Percentiles rank a stretch among this genome's conserved stretches.
Evolutionary conservation across 1,284 basidiomycete species (phyloP).

Genomic region (Boletus holoroseus): DNA sequence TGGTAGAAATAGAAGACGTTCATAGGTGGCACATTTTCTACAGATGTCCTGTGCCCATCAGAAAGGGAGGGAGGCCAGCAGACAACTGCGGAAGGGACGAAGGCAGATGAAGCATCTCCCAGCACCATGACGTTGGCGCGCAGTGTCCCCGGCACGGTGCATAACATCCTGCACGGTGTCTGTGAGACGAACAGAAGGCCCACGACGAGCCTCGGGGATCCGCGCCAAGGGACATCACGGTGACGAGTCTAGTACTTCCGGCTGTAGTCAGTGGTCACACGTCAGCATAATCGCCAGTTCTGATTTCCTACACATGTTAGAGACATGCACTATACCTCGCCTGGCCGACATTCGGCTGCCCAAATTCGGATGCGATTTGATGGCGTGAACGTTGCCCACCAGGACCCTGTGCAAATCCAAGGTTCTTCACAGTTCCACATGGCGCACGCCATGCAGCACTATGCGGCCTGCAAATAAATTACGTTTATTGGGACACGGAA

Average conservation of each 20-base stretch:
- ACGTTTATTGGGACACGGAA: constrained; percentile 29
- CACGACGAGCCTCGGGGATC: constrained; percentile 8
- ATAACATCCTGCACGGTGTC: constrained; percentile 1
- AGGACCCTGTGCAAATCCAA: constrained; percentile 18
- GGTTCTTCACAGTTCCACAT: constrained; percentile 25
- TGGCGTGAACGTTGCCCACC: constrained; percentile 19
- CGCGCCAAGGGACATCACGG: constrained; percentile 11
- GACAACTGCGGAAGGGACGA: constrained; percentile 9
- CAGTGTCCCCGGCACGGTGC: constrained; percentile 8
- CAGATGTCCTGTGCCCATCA: constrained; percentile 15
- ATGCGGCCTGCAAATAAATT: constrained; percentile 30
- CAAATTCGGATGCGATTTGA: constrained; percentile 27
- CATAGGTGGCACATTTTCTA: constrained; percentile 14
- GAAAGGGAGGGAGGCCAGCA: constrained; percentile 10
- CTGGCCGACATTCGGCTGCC: constrained; percentile 16
- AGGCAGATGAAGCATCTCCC: constrained; percentile 3
- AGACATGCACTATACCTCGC: constrained; percentile 18
- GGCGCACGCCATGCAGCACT: constrained; percentile 25
- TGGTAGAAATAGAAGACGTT: constrained; percentile 21
- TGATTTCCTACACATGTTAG: constrained; percentile 20
- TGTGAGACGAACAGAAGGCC: constrained; percentile 9
- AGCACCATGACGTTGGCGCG: constrained; percentile 3
- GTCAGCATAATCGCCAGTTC: constrained; percentile 19
- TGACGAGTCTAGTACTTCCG: constrained; percentile 7
- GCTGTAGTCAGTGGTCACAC: constrained; percentile 12